Conservation (phyloP, 345 rosid species). For the Heritiera fomes region DNA sequence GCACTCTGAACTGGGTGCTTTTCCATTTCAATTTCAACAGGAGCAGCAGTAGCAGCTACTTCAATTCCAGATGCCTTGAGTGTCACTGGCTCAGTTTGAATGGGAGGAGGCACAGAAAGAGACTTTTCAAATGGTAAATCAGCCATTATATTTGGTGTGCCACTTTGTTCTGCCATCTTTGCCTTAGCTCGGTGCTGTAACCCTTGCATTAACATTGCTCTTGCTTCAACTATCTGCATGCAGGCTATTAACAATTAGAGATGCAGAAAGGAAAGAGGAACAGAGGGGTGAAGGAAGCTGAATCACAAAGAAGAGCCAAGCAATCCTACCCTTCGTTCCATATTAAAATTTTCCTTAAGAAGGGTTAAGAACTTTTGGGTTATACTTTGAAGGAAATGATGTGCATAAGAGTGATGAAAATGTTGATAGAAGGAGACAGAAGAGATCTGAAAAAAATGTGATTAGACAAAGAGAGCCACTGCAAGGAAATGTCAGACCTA, state of each 20-base stretch:
- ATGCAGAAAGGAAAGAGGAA: neutral
- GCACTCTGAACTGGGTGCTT: conserved; percentile 51
- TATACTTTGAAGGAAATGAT: neutral
- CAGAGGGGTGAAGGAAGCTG: neutral
- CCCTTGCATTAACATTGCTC: conserved; percentile 68
- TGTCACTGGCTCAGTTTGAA: conserved; percentile 43
- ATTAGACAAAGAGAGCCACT: neutral
- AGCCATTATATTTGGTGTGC: conserved; percentile 29
- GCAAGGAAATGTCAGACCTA: neutral
- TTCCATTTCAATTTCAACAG: conserved; percentile 46
- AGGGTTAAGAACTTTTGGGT: neutral
- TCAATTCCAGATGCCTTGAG: conserved; percentile 43
- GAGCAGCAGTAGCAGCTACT: conserved; percentile 34
- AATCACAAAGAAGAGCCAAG: neutral
- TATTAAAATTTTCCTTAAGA: neutral
- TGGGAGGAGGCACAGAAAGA: conserved; percentile 40
- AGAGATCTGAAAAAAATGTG: neutral
- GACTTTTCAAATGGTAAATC: conserved; percentile 36
- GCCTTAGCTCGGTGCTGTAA: conserved; percentile 38
- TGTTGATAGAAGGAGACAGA: neutral
- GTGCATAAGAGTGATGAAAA: neutral
- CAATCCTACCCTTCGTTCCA: neutral
- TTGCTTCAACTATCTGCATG: conserved; percentile 76
- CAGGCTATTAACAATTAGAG: conserved; percentile 15
- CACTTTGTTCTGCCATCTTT: conserved; percentile 27